A percentile compares a stretch with the other conserved stretches of the same genome.
Evolutionary conservation across 768 basidiomycete species (phyloP).

Genomic region (Phlebiopsis gigantea): DNA sequence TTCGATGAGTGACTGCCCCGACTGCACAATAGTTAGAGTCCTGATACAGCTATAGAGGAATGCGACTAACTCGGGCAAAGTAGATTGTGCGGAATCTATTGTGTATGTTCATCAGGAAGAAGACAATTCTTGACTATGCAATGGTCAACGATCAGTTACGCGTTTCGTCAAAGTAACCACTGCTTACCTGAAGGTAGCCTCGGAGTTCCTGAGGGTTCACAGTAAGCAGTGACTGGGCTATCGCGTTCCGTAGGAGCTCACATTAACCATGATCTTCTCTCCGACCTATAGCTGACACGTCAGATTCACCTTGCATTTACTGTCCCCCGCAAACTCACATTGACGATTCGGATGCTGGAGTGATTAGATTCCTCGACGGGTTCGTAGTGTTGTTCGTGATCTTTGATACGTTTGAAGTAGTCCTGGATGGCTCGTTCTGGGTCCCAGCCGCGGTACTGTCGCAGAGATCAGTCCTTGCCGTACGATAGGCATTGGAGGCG

Average conservation of each 20-base stretch:
- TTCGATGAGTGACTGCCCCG: constrained; percentile 97
- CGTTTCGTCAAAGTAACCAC: neutral
- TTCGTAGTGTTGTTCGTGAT: constrained; percentile 86
- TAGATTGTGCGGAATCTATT: constrained; percentile 91
- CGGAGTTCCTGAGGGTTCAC: constrained; percentile 75
- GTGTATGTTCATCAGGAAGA: constrained; percentile 99
- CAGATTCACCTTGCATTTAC: neutral
- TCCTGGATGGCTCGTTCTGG: constrained; percentile 89
- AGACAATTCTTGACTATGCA: constrained; percentile 82
- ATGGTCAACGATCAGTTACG: neutral
- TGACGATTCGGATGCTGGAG: constrained; percentile 92
- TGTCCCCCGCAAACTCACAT: constrained; percentile 45
- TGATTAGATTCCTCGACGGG: constrained; percentile 87
- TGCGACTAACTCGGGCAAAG: constrained; percentile 77
- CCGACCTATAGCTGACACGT: constrained; percentile 59
- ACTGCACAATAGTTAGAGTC: constrained; percentile 42
- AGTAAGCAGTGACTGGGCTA: neutral
- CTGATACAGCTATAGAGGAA: neutral
- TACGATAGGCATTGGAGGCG: constrained; percentile 25
- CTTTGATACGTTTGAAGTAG: constrained; percentile 83
- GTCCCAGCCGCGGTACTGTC: constrained; percentile 90
- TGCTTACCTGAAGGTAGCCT: constrained; percentile 76
- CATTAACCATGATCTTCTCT: constrained; percentile 94
- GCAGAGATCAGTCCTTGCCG: neutral
- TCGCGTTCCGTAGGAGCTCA: constrained; percentile 29